Evolutionary conservation across 768 basidiomycete genomes (phyloP).

Genomic region (Lepiota subincarnata): DNA sequence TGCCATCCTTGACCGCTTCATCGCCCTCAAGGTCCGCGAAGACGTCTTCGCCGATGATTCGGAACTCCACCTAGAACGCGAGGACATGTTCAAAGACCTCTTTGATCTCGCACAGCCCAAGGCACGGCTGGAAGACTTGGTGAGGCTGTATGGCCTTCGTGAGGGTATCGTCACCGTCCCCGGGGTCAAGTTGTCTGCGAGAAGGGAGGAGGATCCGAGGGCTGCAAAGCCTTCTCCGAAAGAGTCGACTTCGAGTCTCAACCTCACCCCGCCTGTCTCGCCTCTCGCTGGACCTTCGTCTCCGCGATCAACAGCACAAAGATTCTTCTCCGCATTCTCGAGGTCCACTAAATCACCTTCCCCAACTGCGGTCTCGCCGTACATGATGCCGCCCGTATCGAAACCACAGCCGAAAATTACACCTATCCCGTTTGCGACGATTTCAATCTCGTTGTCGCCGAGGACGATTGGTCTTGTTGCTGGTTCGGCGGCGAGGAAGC

Average conservation of each 20-base stretch:
- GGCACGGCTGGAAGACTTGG: constrained; percentile 71
- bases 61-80: constrained; percentile 69
- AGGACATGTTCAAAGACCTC: constrained; percentile 74
- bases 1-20: constrained; percentile 69
- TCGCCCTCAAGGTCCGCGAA: constrained; percentile 74
- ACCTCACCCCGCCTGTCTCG: neutral
- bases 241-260: constrained; percentile 1
- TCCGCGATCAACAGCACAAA: neutral
- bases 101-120: constrained; percentile 77
- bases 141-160: constrained; percentile 38
- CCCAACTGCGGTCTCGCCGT: neutral
- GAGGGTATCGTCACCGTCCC: constrained; percentile 37
- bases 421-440: constrained; percentile 30
- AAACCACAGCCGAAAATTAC: constrained; percentile 12
- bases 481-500: constrained; percentile 29
- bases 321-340: constrained; percentile 16
- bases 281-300: neutral
- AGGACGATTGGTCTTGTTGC: constrained; percentile 32
- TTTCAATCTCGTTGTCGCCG: constrained; percentile 40
- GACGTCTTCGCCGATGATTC: constrained; percentile 75
- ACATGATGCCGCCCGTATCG: neutral
- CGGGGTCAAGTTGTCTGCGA: constrained; percentile 9
- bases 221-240: neutral
- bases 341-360: constrained; percentile 4
- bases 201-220: neutral